Conservation (phyloP, 805 yeast genomes). For the Hanseniaspora occidentalis region DNA sequence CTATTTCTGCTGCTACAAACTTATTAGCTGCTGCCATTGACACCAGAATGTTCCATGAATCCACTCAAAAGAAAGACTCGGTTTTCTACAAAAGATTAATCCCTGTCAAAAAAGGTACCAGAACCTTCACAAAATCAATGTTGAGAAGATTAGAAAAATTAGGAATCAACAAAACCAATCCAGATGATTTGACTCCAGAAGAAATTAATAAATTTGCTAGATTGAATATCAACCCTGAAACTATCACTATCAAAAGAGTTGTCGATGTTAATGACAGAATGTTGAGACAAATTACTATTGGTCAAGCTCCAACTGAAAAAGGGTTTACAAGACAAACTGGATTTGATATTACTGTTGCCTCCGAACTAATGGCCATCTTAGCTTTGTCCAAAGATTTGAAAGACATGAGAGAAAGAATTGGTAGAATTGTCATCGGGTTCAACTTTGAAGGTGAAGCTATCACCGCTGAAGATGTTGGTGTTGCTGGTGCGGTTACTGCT, state of each 20-base stretch:
- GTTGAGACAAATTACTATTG: conserved; percentile 78
- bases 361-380: conserved; percentile 91
- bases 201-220: conserved; percentile 68
- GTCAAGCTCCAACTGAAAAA: conserved; percentile 88
- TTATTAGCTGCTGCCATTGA: conserved; percentile 93
- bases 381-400: conserved; percentile 68
- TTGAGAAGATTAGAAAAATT: conserved; percentile 60
- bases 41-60: conserved; percentile 92
- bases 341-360: conserved; percentile 92
- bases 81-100: conserved; percentile 78
- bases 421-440: conserved; percentile 81
- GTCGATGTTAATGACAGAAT: conserved; percentile 91
- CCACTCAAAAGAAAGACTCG: conserved; percentile 63
- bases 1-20: conserved; percentile 88
- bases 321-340: conserved; percentile 79
- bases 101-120: conserved; percentile 69
- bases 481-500: conserved; percentile 93
- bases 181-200: conserved; percentile 65
- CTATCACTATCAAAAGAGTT: conserved; percentile 86
- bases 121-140: conserved; percentile 73
- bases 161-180: conserved; percentile 72
- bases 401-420: conserved; percentile 82
- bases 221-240: conserved; percentile 77
- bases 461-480: conserved; percentile 89
- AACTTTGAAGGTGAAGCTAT: conserved; percentile 64